phyloP scores from a whole-genome alignment of 257 asterid genomes.

The Gentiana dahurica region DNA sequence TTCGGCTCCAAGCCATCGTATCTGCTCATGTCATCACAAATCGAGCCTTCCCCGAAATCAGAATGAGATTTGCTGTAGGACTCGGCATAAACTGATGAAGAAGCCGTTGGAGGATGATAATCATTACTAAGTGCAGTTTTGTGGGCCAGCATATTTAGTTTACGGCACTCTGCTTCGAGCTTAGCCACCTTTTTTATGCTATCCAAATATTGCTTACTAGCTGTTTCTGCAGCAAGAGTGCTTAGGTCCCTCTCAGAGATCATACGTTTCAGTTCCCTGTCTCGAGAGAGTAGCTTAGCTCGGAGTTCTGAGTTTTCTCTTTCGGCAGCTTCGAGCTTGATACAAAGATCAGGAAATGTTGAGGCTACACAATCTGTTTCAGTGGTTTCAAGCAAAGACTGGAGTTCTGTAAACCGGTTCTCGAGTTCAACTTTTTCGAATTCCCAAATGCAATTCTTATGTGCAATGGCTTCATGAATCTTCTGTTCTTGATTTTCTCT shows the following conservation, averaged over 20 bases:
- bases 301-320: conserved; percentile 47
- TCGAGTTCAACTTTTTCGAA: conserved; percentile 42
- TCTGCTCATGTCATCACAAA: conserved; percentile 24
- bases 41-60: conserved; percentile 39
- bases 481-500: conserved; percentile 72
- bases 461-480: conserved; percentile 30
- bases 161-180: conserved; percentile 80
- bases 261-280: conserved; percentile 31
- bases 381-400: conserved; percentile 35
- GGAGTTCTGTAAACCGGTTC: conserved; percentile 41
- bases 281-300: conserved; percentile 37
- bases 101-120: conserved; percentile 30
- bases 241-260: conserved; percentile 51
- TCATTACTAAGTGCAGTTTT: conserved; percentile 28
- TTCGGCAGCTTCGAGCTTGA: conserved; percentile 53
- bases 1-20: conserved; percentile 25
- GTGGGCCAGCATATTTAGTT: conserved; percentile 40
- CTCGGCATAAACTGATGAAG: conserved; percentile 47
- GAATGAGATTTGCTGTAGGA: conserved; percentile 53
- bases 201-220: conserved; percentile 73
- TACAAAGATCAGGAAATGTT: conserved; percentile 28
- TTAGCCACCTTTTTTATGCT: conserved; percentile 44
- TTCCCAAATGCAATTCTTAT: conserved; percentile 44
- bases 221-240: conserved; percentile 61
- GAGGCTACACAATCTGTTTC: conserved; percentile 26